phyloP scores from a whole-genome alignment of 495 filamentous ascomycete genomes.

The Aspergillus cavernicola region DNA sequence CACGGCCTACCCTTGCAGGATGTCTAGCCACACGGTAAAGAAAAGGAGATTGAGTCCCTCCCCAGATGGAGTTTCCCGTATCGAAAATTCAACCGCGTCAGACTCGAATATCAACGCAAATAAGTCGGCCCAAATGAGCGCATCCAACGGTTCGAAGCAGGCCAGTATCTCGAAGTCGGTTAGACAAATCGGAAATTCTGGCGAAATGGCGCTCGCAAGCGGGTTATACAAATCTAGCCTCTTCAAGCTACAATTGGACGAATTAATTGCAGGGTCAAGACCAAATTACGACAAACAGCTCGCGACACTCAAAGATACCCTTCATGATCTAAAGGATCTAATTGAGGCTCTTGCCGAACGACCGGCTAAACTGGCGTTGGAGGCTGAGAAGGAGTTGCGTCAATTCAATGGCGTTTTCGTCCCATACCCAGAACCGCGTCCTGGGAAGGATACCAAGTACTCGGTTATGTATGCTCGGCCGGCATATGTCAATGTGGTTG shows the following conservation, averaged over 20 bases:
- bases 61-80: slow-evolving; percentile 19
- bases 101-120: neutral
- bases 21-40: slow-evolving; percentile 35
- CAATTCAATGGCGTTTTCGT: slow-evolving; percentile 61
- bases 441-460: slow-evolving; percentile 69
- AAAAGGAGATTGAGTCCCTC: slow-evolving; percentile 37
- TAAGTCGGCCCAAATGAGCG: neutral
- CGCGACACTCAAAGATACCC: slow-evolving; percentile 58
- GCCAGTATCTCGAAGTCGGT: neutral
- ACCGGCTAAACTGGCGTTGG: slow-evolving; percentile 53
- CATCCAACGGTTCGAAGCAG: slow-evolving; percentile 11
- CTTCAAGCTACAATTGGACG: slow-evolving; percentile 86
- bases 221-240: slow-evolving; percentile 64
- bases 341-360: slow-evolving; percentile 66
- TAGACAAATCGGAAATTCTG: slow-evolving; percentile 24
- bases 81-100: neutral
- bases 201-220: slow-evolving; percentile 40
- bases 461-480: slow-evolving; percentile 75
- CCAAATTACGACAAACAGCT: slow-evolving; percentile 66
- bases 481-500: slow-evolving; percentile 76
- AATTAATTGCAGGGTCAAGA: slow-evolving; percentile 66
- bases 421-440: slow-evolving; percentile 78
- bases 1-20: slow-evolving; percentile 5
- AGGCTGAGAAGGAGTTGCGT: slow-evolving; percentile 65
- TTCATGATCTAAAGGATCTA: slow-evolving; percentile 68